Evolutionary conservation across 2,329 filamentous ascomycete species (phyloP).

Genomic region (Ceratocystis diversiconidia): DNA sequence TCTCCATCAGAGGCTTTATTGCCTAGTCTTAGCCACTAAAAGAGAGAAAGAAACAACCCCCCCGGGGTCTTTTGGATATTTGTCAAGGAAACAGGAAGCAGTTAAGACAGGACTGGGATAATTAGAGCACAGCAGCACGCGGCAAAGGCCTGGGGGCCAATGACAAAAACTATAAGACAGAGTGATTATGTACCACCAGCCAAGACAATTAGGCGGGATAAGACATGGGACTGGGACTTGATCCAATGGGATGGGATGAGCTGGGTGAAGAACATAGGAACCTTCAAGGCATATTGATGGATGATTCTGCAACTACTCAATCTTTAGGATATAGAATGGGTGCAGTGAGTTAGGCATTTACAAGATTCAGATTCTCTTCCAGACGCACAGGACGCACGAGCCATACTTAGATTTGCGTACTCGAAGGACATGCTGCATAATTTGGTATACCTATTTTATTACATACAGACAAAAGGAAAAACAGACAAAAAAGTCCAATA

Average conservation of each 20-base stretch:
- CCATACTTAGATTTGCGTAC: not conserved
- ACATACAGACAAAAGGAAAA: not conserved
- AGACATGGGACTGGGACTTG: not conserved
- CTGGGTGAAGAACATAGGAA: not conserved
- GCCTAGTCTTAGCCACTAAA: not conserved
- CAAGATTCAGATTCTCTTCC: no score
- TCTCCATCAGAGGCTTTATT: not conserved
- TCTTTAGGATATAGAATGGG: no score
- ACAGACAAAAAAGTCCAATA: slow-evolving; percentile 4
- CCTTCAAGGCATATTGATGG: not conserved
- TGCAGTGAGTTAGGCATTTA: no score
- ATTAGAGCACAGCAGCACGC: not conserved
- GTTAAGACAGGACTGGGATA: not conserved
- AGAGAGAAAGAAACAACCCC: no score
- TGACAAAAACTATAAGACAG: slow-evolving; percentile 5
- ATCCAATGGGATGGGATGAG: not conserved
- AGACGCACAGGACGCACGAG: no score
- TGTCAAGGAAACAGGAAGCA: not conserved
- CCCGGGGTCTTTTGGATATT: not conserved
- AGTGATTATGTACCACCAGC: not conserved
- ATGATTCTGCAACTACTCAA: no score
- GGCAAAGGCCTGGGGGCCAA: not conserved
- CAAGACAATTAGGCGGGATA: slow-evolving; percentile 4
- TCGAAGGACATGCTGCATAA: not conserved
- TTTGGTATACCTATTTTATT: not conserved